Base-by-base conservation (phyloP, 2,329 filamentous ascomycete species). In the Fusarium udum region DNA sequence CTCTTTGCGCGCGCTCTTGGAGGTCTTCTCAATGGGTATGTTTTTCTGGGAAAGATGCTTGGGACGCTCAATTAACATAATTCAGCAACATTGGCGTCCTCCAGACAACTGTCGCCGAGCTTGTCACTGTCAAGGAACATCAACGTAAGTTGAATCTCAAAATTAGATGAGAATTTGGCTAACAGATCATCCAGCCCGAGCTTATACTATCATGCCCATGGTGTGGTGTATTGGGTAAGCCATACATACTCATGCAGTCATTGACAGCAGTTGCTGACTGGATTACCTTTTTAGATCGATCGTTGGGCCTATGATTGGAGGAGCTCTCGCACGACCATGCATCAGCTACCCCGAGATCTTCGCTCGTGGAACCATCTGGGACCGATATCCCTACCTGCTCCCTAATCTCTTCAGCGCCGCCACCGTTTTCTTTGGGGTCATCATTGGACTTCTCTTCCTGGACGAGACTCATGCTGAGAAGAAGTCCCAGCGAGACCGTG, bases 181-280 rank as follows among this genome's bases (percentile, higher is more conserved):
- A 75, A 85, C 77, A 51, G 7, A 36, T 43, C 22, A 56, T 61
- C 65, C 69, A 95, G 93, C 95, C 75, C 93, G 94, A 77, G 96
- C 95, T 56, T 99, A 97, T 84, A 94, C 95, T 18, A 95, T 98
- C 76, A 98, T 99, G 95, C 96, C 96, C 12, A 94, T 97, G 80
- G 94, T 98, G 32, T 99, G 96, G 96, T 98, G 95, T 80, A 88
- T 99, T 79, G 96, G 96, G 87, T 94, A 86, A 84, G 87, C 84
- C 14, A 42, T 40, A 37, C 34, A 56, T 26, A 39, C 24, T 49
- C 22, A 14, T 48, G 37, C 53, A 55, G 37, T 46, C 31, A 34
- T 31, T 36, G 32, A 51, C 46, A 45, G 28, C 46, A 42, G 28
- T 55, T 61, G 63, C 79, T 82, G 71, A 81, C 77, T 56, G n/a